Conservation (phyloP, 2,329 filamentous ascomycete species). For the Stachybotrys echinatus region DNA sequence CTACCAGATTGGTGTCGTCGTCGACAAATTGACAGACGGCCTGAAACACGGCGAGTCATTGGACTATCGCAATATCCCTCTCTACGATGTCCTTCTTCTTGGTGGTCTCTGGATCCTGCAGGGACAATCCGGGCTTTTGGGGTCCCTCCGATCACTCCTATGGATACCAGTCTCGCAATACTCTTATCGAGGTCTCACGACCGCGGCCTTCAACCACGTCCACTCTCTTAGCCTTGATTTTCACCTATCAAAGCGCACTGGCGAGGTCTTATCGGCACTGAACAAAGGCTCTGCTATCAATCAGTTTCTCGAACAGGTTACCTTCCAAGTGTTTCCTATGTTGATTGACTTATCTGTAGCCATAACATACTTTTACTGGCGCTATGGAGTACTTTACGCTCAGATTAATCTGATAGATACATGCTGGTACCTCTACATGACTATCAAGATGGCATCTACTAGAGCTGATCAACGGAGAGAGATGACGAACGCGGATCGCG, state of each 20-base stretch:
- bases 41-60: slow-evolving; percentile 29
- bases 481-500: slow-evolving; percentile 91
- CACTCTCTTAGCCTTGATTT: slow-evolving; percentile 94
- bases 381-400: slow-evolving; percentile 67
- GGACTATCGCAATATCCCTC: slow-evolving; percentile 26
- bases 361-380: slow-evolving; percentile 67
- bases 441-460: slow-evolving; percentile 92
- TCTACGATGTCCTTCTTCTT: slow-evolving; percentile 28
- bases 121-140: slow-evolving; percentile 81
- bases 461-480: slow-evolving; percentile 83
- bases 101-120: slow-evolving; percentile 79
- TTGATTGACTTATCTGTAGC: slow-evolving; percentile 83
- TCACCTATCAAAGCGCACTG: slow-evolving; percentile 92
- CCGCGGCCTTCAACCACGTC: slow-evolving; percentile 95
- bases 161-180: slow-evolving; percentile 98
- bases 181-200: slow-evolving; percentile 89
- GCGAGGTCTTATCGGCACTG: slow-evolving; percentile 89
- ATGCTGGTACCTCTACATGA: slow-evolving; percentile 94
- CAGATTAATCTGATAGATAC: slow-evolving; percentile 86
- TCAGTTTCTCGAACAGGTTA: slow-evolving; percentile 91
- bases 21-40: slow-evolving; percentile 58
- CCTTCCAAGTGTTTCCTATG: slow-evolving; percentile 94
- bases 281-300: slow-evolving; percentile 97
- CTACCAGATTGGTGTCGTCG: slow-evolving; percentile 72
- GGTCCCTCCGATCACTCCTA: slow-evolving; percentile 73